Conservation (phyloP, 495 filamentous ascomycete species). For the Cercophora newfieldiana region DNA sequence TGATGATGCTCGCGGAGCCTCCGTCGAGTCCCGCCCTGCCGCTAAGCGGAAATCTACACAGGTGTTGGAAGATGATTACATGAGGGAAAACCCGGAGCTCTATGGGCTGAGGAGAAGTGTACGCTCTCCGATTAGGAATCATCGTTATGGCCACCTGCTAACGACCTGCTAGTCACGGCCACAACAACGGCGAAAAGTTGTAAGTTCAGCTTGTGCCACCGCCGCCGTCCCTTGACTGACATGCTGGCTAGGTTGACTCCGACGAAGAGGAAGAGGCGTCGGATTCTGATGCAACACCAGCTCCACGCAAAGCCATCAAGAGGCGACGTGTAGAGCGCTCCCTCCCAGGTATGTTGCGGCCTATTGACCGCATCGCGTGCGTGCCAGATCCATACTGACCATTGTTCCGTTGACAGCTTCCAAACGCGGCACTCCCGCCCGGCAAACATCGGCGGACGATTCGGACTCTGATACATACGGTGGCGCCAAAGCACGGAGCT, state of each 20-base stretch:
- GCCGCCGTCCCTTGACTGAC: conserved; percentile 26
- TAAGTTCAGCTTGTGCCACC: conserved; percentile 35
- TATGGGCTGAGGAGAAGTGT: conserved; percentile 93
- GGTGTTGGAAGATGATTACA: conserved; percentile 73
- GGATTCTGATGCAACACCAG: conserved; percentile 60
- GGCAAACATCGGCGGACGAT: conserved; percentile 59
- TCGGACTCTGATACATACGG: conserved; percentile 76
- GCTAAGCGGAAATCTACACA: conserved; percentile 72
- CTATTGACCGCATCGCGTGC: too few relatives aligned
- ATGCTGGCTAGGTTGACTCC: conserved; percentile 59
- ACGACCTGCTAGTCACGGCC: conserved; percentile 49
- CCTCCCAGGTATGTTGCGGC: conserved; percentile 43
- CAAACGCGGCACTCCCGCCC: conserved; percentile 61
- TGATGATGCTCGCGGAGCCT: conserved; percentile 59
- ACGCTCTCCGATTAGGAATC: conserved; percentile 38
- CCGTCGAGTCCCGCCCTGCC: conserved; percentile 61
- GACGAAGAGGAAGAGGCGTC: conserved; percentile 65
- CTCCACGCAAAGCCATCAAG: conserved; percentile 50
- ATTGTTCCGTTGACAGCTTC: conserved; percentile 53
- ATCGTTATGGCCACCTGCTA: conserved; percentile 29
- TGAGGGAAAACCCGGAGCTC: conserved; percentile 89
- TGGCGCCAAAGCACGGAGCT: conserved; percentile 62
- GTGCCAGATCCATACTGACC: conserved; percentile 28
- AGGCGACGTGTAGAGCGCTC: conserved; percentile 52
- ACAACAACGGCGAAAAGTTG: conserved; percentile 51